phyloP scores from a whole-genome alignment of 345 rosid species.

The Eutrema yunnanense region DNA sequence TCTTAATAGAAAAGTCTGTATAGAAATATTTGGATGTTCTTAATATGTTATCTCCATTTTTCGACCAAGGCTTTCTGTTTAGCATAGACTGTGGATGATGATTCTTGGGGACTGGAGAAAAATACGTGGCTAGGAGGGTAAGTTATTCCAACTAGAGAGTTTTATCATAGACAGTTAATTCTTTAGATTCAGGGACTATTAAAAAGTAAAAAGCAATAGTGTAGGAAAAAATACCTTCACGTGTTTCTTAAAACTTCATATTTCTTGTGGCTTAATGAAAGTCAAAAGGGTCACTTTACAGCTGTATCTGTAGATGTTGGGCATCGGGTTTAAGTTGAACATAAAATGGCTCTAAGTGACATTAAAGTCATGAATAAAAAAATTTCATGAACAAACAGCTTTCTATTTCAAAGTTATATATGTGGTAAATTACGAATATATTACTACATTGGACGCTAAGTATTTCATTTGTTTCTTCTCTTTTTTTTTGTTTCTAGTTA shows the following conservation, averaged over 20 bases:
- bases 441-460: neutral
- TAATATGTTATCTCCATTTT: neutral
- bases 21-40: neutral
- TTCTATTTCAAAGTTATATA: neutral
- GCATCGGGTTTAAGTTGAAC: neutral
- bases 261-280: neutral
- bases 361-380: neutral
- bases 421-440: neutral
- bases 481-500: constrained; percentile 35
- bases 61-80: neutral
- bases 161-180: neutral
- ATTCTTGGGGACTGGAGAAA: neutral
- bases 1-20: neutral
- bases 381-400: neutral
- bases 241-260: neutral
- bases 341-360: neutral
- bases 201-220: neutral
- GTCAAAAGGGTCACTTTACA: neutral
- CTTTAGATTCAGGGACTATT: neutral
- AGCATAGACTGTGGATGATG: neutral
- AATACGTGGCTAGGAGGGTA: neutral
- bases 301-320: neutral
- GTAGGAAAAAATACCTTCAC: neutral
- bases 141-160: neutral
- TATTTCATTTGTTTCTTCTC: constrained; percentile 1